Percentiles rank a stretch among this genome's conserved stretches.
Conservation (phyloP, 1,284 basidiomycete genomes). For the Malassezia brasiliensis region DNA sequence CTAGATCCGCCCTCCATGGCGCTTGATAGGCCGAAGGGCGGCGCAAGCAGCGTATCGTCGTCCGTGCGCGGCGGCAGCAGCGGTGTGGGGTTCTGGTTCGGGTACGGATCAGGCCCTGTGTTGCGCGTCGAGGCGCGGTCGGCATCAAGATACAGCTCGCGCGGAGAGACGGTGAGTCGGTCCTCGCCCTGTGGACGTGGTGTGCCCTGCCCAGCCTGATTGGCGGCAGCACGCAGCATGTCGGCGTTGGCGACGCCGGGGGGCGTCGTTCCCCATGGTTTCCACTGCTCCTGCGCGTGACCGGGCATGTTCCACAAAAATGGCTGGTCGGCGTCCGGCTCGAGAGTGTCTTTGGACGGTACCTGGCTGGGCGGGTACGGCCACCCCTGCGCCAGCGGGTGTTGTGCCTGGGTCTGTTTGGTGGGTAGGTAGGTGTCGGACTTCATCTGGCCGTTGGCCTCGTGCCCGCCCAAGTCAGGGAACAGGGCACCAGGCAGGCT, state of each 20-base stretch:
- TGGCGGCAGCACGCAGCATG: conserved; percentile 1
- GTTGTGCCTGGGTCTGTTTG: not conserved
- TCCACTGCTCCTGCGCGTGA: not conserved
- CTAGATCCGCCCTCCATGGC: conserved; percentile 17
- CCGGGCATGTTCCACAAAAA: not conserved
- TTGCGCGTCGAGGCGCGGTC: not conserved
- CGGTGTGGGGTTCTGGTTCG: not conserved
- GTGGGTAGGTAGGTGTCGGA: not conserved
- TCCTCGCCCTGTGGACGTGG: not conserved
- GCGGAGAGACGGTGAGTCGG: conserved; percentile 12
- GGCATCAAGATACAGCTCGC: conserved; percentile 6
- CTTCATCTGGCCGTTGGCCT: not conserved
- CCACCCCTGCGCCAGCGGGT: not conserved
- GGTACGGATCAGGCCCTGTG: not conserved
- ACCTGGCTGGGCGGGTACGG: not conserved
- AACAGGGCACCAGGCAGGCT: not conserved
- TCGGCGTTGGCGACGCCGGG: conserved; percentile 1
- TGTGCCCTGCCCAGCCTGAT: not conserved
- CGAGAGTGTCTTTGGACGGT: not conserved
- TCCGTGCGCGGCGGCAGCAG: not conserved
- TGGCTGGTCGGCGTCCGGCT: not conserved
- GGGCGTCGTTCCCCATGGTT: not conserved
- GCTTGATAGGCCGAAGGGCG: conserved; percentile 6
- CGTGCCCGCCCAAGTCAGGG: not conserved
- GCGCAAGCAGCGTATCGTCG: not conserved